These are phyloP conservation scores for Tricholoma matsutake DNA, from an alignment of 768 basidiomycete species.

Conservation along the genomic window DNA sequence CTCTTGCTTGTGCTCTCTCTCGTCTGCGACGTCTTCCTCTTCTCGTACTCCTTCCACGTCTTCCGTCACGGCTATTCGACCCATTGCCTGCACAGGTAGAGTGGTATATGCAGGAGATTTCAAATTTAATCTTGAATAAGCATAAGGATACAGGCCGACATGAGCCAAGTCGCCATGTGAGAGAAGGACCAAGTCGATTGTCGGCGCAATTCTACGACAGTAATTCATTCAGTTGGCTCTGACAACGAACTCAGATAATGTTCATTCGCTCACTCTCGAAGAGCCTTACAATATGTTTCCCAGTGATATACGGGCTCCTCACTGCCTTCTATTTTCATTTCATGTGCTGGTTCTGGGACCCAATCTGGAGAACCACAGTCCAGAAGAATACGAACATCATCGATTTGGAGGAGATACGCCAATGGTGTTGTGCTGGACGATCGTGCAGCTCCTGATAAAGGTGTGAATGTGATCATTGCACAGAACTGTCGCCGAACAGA, in stretches of 20 bases:
- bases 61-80: constrained; percentile 84
- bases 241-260: not conserved
- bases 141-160: constrained; percentile 90
- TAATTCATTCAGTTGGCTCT: not conserved
- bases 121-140: constrained; percentile 82
- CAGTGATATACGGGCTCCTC: constrained; percentile 41
- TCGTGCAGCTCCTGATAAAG: constrained; percentile 81
- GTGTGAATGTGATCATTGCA: constrained; percentile 91
- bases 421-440: constrained; percentile 62
- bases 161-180: constrained; percentile 92
- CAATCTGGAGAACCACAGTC: constrained; percentile 94
- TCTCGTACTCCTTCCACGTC: constrained; percentile 80
- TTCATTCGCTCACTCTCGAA: constrained; percentile 58
- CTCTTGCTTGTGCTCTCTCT: constrained; percentile 20
- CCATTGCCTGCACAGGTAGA: constrained; percentile 94
- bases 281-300: constrained; percentile 62
- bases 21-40: constrained; percentile 65
- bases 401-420: constrained; percentile 87
- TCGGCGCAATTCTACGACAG: constrained; percentile 61
- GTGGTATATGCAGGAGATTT: constrained; percentile 92
- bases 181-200: constrained; percentile 86
- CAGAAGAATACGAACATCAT: constrained; percentile 89
- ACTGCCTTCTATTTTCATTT: constrained; percentile 26
- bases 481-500: constrained; percentile 1
- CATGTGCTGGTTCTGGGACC: constrained; percentile 55